Evolutionary conservation across 2,329 filamentous ascomycete genomes (phyloP).

Genomic region (Penicillium sp.): DNA sequence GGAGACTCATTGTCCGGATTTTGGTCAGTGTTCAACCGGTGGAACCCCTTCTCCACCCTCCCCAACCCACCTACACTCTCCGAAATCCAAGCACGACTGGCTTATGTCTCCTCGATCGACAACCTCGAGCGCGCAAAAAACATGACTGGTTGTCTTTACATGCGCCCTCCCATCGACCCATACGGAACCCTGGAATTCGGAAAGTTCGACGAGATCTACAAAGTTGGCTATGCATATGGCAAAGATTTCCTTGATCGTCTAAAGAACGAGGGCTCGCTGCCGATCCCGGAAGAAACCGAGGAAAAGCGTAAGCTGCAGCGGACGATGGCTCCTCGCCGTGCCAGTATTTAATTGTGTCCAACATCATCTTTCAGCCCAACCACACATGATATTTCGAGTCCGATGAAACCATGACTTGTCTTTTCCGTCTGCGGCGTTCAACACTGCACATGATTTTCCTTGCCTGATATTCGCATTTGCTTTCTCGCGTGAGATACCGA

Average conservation of each 20-base stretch:
- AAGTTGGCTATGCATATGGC: conserved; percentile 82
- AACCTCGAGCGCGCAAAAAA: conserved; percentile 90
- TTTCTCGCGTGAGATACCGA: conserved; percentile 6
- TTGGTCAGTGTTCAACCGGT: conserved; percentile 92
- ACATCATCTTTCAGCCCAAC: neutral
- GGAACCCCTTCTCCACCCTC: conserved; percentile 88
- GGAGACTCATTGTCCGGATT: conserved; percentile 92
- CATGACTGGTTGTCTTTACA: conserved; percentile 88
- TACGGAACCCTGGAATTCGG: conserved; percentile 95
- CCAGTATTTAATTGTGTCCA: conserved; percentile 59
- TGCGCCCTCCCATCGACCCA: conserved; percentile 89
- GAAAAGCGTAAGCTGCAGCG: conserved; percentile 73
- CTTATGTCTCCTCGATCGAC: conserved; percentile 93
- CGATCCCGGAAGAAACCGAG: conserved; percentile 68
- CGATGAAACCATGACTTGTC: neutral
- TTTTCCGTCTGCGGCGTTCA: neutral
- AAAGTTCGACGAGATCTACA: conserved; percentile 93
- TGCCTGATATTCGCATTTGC: neutral
- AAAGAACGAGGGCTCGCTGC: conserved; percentile 73
- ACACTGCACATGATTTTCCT: neutral
- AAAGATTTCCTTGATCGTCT: conserved; percentile 75
- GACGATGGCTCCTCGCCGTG: conserved; percentile 75
- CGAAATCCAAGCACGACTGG: conserved; percentile 91
- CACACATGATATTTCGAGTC: neutral
- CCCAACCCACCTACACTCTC: conserved; percentile 93